Conservation (phyloP, 192 early-diverging fungal species). For the Podochytrium sp. region DNA sequence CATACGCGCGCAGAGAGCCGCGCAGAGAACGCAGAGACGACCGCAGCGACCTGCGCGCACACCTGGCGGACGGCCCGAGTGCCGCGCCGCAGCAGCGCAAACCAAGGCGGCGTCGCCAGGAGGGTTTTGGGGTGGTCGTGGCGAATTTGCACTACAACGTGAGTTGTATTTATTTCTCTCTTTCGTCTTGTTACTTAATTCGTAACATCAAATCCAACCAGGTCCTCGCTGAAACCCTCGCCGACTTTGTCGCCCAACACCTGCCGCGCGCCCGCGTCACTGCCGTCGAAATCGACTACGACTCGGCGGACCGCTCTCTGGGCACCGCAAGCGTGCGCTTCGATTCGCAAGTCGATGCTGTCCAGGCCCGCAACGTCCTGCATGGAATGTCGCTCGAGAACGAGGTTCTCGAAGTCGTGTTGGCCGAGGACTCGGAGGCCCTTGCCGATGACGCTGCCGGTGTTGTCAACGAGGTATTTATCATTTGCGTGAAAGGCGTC, state of each 20-base stretch:
- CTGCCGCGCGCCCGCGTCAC: not conserved
- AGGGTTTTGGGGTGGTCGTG: not conserved
- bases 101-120: not conserved
- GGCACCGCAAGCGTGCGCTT: constrained; percentile 17
- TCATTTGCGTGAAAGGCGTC: too few species aligned
- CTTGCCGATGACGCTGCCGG: not conserved
- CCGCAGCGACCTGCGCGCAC: not conserved
- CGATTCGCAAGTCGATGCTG: not conserved
- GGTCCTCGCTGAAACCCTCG: not conserved
- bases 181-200: not conserved
- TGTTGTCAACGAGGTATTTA: constrained; percentile 17
- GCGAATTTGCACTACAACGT: constrained; percentile 17
- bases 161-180: not conserved
- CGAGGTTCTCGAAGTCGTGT: not conserved
- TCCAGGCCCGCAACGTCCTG: not conserved
- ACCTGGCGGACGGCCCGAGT: not conserved
- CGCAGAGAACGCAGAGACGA: not conserved
- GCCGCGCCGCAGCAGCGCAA: not conserved
- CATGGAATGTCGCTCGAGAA: constrained; percentile 6
- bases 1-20: not conserved
- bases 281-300: constrained; percentile 16
- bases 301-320: not conserved
- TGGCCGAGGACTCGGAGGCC: not conserved
- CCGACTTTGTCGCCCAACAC: not conserved
- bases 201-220: not conserved